phyloP scores from a whole-genome alignment of 768 basidiomycete species.

The Kwoniella europaea region DNA sequence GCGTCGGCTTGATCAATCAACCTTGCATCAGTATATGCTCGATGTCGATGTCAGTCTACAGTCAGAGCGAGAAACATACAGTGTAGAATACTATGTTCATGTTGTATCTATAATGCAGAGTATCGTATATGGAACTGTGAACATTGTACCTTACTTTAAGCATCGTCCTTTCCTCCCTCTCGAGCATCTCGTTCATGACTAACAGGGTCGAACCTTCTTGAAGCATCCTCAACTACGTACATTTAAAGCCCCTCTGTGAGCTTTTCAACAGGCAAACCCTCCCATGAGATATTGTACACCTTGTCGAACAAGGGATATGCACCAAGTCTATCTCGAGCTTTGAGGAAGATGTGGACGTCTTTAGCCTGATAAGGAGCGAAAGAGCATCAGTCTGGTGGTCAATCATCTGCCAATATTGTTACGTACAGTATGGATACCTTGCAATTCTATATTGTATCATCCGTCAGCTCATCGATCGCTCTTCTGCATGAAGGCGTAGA shows the following conservation, averaged over 20 bases:
- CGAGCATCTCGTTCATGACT: neutral
- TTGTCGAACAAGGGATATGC: slow-evolving; percentile 61
- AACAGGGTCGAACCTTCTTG: neutral
- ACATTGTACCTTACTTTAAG: neutral
- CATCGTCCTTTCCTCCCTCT: neutral
- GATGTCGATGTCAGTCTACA: too few relatives aligned
- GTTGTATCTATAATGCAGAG: slow-evolving; percentile 10
- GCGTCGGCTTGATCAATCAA: neutral
- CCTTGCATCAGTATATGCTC: neutral
- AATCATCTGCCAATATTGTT: neutral
- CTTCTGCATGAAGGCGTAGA: neutral
- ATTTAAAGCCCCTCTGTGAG: slow-evolving; percentile 47
- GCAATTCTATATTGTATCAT: slow-evolving; percentile 52
- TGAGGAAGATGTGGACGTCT: slow-evolving; percentile 61
- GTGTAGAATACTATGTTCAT: neutral
- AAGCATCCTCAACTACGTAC: neutral
- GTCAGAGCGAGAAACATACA: too few relatives aligned
- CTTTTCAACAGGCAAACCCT: slow-evolving; percentile 51
- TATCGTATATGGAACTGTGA: neutral
- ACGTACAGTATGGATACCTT: slow-evolving; percentile 59
- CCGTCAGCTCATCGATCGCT: neutral
- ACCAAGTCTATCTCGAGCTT: slow-evolving; percentile 56
- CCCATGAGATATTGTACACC: slow-evolving; percentile 57
- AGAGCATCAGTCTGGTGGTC: neutral
- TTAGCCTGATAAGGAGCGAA: slow-evolving; percentile 47